Evolutionary conservation across 2,329 filamentous ascomycete genomes (phyloP), one percentile per base, ranked within the genome.

Genomic region (Epichloe scottii): DNA sequence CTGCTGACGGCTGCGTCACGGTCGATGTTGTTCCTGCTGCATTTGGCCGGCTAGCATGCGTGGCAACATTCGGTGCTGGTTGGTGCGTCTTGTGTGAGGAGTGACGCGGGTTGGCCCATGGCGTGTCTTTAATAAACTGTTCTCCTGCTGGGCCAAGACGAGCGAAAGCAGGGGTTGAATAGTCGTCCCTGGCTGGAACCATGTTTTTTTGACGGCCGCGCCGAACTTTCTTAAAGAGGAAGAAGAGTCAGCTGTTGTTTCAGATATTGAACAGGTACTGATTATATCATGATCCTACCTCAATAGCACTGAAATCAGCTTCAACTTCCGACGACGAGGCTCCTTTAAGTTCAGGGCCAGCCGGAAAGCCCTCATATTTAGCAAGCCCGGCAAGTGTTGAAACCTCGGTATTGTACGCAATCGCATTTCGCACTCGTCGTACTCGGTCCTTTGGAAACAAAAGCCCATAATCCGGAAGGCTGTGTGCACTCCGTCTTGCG

Each of bases 351-450:
- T 87, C 77, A 19, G 93, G 93, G n/a, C 90, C 93, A 34, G 91
- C 90, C 37, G 93, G 93, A 68, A 98, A 98, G 23, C 93, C 93
- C 61, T 95, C 84, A 65, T 96, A 90, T 69, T 96, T 97, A 37
- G 91, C 90, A 48, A 97, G 77, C 38, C 91, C 91, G 5, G 90
- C 84, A 52, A 98, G 72, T 30, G 96, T 81, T 0, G 90, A 95
- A 4, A 98, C 90, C 65, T 98, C 93, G 57, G 85, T 87, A 65
- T 95, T 97, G 71, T 97, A 97, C 45, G 90, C 86, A 47, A 89
- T 79, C 59, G 95, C 90, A 55, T 96, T 87, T 55, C 81, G 77
- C 54, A 95, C 78, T 61, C 91, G 87, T 60, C 90, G 84, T 30
- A 83, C 78, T 54, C 83, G 81, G 56, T 84, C 83, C 48, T 84